Conservation (phyloP, 2,329 filamentous ascomycete species). For the Colletotrichum endophyticum region DNA sequence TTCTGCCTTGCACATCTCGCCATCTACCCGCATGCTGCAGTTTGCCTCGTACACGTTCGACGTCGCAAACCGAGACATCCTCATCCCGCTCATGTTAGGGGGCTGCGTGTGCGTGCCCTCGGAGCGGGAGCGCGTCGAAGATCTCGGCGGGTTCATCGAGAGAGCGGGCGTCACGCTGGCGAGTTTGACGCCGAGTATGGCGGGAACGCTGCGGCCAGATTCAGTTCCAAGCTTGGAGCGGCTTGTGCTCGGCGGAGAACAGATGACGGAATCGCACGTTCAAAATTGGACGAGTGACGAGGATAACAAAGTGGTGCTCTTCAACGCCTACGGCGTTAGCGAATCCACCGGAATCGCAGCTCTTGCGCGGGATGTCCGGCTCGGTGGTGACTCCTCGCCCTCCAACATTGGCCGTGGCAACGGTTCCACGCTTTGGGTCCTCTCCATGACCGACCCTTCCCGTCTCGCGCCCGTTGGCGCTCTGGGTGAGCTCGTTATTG, state of each 20-base stretch:
- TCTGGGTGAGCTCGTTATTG: conserved; percentile 13
- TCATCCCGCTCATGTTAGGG: not conserved
- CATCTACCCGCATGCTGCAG: not conserved
- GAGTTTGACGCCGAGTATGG: not conserved
- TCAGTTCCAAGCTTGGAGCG: not conserved
- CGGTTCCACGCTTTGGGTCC: conserved; percentile 30
- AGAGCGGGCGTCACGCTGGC: not conserved
- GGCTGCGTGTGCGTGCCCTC: not conserved
- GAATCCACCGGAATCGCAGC: not conserved
- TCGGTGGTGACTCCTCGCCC: not conserved
- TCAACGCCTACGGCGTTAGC: conserved; percentile 23
- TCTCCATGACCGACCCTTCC: conserved; percentile 26
- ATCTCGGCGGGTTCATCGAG: not conserved
- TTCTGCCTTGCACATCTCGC: not conserved
- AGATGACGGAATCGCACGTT: too few species aligned
- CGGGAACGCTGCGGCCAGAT: not conserved
- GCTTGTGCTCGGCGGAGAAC: not conserved
- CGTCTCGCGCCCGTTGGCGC: conserved; percentile 30
- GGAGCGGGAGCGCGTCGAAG: not conserved
- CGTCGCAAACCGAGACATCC: not conserved
- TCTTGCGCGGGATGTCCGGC: not conserved
- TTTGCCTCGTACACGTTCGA: conserved; percentile 23
- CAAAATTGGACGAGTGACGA: too few species aligned
- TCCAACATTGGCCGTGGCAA: not conserved
- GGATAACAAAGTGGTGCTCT: not conserved